These are phyloP conservation scores for Calonectria leucothoes DNA, from an alignment of 2,329 filamentous ascomycete species.

Conservation along the genomic window DNA sequence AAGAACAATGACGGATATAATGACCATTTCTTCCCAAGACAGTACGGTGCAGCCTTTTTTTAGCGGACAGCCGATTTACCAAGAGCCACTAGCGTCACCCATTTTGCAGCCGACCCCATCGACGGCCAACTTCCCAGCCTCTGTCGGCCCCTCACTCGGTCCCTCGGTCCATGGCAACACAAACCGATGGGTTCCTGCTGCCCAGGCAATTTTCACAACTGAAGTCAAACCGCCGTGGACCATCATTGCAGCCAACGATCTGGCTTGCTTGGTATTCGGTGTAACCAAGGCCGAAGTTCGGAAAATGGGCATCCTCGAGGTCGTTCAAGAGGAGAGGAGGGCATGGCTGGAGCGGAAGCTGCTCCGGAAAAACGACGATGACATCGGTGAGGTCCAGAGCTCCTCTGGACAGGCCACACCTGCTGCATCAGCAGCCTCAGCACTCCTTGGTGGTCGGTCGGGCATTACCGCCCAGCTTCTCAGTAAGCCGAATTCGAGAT, in stretches of 20 bases:
- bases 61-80: constrained; percentile 51
- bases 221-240: constrained; percentile 92
- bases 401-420: constrained; percentile 50
- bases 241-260: constrained; percentile 93
- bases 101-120: constrained; percentile 53
- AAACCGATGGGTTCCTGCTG: constrained; percentile 88
- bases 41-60: constrained; percentile 87
- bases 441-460: constrained; percentile 74
- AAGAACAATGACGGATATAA: constrained; percentile 88
- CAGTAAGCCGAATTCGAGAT: constrained; percentile 79
- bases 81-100: constrained; percentile 57
- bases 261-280: constrained; percentile 98
- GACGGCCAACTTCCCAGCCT: constrained; percentile 56
- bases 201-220: constrained; percentile 98
- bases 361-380: constrained; percentile 59
- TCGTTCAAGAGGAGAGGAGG: constrained; percentile 89
- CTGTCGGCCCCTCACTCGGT: constrained; percentile 61
- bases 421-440: constrained; percentile 56
- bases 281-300: constrained; percentile 96
- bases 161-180: constrained; percentile 85
- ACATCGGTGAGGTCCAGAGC: constrained; percentile 44
- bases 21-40: constrained; percentile 79
- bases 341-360: constrained; percentile 92
- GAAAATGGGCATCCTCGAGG: constrained; percentile 93
- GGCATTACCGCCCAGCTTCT: constrained; percentile 90